phyloP scores from a whole-genome alignment of 2,329 filamentous ascomycete genomes.

The Pseudogymnoascus sp. region DNA sequence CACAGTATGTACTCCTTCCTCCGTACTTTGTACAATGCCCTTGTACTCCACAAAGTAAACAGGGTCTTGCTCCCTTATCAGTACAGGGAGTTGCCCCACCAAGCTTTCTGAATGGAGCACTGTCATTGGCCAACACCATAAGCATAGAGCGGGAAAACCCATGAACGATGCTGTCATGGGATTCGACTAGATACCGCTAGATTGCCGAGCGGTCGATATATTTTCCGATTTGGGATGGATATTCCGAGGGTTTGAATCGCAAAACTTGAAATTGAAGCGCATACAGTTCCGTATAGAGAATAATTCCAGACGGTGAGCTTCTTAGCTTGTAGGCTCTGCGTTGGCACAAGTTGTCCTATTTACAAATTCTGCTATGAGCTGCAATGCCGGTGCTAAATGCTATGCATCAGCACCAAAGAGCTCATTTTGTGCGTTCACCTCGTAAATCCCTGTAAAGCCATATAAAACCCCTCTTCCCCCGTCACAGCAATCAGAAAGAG shows the following conservation, averaged over 20 bases:
- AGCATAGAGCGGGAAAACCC: background rate
- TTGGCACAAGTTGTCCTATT: background rate
- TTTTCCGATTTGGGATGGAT: constrained; percentile 5
- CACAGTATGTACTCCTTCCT: background rate
- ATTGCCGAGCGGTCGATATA: constrained; percentile 6
- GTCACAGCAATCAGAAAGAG: background rate
- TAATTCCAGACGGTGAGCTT: background rate
- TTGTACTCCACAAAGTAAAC: background rate
- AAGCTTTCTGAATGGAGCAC: background rate
- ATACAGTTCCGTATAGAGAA: background rate
- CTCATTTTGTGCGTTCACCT: background rate
- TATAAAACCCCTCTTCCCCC: background rate
- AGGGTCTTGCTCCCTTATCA: constrained; percentile 9
- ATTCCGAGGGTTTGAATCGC: background rate
- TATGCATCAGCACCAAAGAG: background rate
- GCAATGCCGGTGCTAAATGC: background rate
- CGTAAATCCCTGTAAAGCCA: background rate
- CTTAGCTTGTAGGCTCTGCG: background rate
- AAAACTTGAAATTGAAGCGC: constrained; percentile 7
- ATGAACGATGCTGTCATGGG: constrained; percentile 6
- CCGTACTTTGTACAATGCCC: background rate
- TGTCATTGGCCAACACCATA: background rate
- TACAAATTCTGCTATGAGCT: background rate
- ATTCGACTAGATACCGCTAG: background rate
- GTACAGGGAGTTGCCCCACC: background rate